Evolutionary conservation across 345 rosid genomes (phyloP), one percentile per base, ranked within the genome.

Genomic region (Eutrema yunnanense): DNA sequence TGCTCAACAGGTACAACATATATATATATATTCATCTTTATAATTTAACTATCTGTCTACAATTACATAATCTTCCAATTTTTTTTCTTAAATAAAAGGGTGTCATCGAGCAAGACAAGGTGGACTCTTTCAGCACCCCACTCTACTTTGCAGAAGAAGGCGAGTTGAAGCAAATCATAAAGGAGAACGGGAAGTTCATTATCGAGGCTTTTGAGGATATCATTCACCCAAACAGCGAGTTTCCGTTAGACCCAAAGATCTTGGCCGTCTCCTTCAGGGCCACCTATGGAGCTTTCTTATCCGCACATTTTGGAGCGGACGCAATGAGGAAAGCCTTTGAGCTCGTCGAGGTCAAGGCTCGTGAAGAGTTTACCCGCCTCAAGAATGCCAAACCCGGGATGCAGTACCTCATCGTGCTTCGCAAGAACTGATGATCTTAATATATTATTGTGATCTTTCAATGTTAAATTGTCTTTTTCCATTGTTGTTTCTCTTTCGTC

Each of bases 1-100:
- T 76, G 80, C 64, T 6, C 78, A 82, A 32, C 65, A 69, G 69
- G 82, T 80, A 53, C 29, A 40, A 51, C 79, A 27, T 26, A 30
- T 13, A 42, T 61, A 62, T 62, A 44, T 16, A 16, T 16, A 16
- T 29, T 14, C 7, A 14, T 2, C 11, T 37, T 8, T 8, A 34
- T 34, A 34, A 34, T 54, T 38, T 38, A 38, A 9, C 42, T 8
- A 38, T 8, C 2, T 38, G 3, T 27, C 2, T 38, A 66, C 0
- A 14, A 9, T 9, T 80, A 62, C 30, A 42, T 66, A 32, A 30
- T 11, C 11, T 3, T 27, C 3, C 33, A 14, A 3, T 6, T 2
- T 34, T 13, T 8, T 69, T 47, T 29, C 0, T 4, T 3, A 6
- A 4, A n/a, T 16, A 14, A 75, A 43, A 73, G 74, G 79, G 70